Evolutionary conservation across 768 basidiomycete species (phyloP).

Genomic region (Tubosaeta brunneosetosa): DNA sequence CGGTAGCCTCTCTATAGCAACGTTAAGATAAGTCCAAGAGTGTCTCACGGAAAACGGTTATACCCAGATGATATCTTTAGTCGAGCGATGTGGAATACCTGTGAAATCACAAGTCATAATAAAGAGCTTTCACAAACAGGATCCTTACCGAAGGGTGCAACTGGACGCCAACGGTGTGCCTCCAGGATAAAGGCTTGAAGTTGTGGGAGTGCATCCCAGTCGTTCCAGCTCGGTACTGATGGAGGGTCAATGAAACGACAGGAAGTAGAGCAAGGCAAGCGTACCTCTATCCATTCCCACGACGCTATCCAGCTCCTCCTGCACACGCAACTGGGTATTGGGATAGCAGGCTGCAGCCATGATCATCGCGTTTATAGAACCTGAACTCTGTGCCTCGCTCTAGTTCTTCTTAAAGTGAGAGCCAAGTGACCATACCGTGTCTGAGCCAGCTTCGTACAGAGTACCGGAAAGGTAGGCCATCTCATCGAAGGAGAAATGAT

Average conservation of each 20-base stretch:
- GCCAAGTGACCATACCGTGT: constrained; percentile 35
- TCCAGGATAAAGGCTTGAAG: constrained; percentile 37
- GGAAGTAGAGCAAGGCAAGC: neutral
- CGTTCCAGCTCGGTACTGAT: constrained; percentile 36
- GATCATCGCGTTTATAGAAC: constrained; percentile 35
- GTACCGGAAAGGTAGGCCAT: constrained; percentile 55
- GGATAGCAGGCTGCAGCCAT: constrained; percentile 55
- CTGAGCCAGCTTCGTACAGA: constrained; percentile 59
- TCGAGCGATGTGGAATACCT: constrained; percentile 57
- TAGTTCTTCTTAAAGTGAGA: neutral
- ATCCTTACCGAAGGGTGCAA: constrained; percentile 23
- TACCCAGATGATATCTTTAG: constrained; percentile 61
- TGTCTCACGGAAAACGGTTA: constrained; percentile 4
- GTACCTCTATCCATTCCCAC: constrained; percentile 38
- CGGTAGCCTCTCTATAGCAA: constrained; percentile 12
- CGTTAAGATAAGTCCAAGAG: constrained; percentile 22
- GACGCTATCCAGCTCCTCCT: constrained; percentile 49
- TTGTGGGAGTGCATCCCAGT: constrained; percentile 31
- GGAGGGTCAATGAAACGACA: neutral
- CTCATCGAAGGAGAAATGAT: constrained; percentile 48
- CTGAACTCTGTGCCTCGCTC: neutral
- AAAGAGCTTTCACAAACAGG: too few relatives aligned
- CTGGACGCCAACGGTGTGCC: constrained; percentile 35
- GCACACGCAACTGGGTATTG: constrained; percentile 43
- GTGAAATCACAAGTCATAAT: neutral